Base-by-base conservation (phyloP, 768 basidiomycete species). In the Pleurotus platypus region DNA sequence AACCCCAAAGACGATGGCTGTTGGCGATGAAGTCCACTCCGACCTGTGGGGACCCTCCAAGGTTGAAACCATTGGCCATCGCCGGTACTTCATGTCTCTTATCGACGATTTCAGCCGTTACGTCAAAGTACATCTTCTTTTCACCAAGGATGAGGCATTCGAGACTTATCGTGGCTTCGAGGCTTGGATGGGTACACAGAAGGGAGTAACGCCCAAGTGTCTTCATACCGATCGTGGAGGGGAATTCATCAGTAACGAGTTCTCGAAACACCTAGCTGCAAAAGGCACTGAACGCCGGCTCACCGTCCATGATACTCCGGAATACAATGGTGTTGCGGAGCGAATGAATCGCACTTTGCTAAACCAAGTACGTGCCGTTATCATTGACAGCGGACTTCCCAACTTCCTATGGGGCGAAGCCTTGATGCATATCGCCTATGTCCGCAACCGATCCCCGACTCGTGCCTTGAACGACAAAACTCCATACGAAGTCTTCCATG, bases 261-360 rank as follows among this genome's bases (percentile, higher is more conserved):
- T 78, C 49, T 58, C 49, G 1, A 15, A 43, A 1, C 61, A 71
- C 49, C 62, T 73, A 0, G 43, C 58, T 0, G 30, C 50, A 0
- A 55, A 65, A 8, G 78, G 79, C 0, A 78, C 72, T 0, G 51
- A 56, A 8, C 62, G 60, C 2, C 58, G 67, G 50, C 62, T 71
- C 1, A 75, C 74, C 1, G 60, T 66, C 1, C 72, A 71, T 18
- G 65, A 76, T 57, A 70, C 69, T 0, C 74, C 69, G 0, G 61
- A 71, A 42, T 66, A 77, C 46, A 78, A 78, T 46, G 73, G 77
- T 2, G 57, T 74, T 12, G 66, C 72, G 0, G 69, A 77, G 58
- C 56, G 70, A 5, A 61, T 67, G 4, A 75, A 74, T 57, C 57
- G 69, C n/a, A 72, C 67, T 1, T 24, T 69, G 4, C 2, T 66